Conservation (phyloP, 2,329 filamentous ascomycete genomes). For the Eurotiales sp. region DNA sequence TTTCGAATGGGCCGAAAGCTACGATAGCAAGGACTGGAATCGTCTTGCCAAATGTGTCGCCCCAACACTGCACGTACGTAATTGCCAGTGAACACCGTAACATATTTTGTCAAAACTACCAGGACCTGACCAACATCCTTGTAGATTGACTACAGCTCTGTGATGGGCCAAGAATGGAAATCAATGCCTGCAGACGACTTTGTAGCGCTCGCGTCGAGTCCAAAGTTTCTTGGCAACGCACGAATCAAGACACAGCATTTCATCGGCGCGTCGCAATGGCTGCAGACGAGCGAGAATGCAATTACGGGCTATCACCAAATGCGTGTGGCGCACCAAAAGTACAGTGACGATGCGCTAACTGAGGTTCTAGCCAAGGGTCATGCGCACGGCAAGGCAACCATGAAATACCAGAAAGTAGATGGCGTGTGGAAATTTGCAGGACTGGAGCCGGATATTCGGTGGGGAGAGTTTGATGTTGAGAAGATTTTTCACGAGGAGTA, state of each 20-base stretch:
- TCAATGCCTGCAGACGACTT: conserved; percentile 15
- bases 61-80: conserved; percentile 10
- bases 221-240: conserved; percentile 16
- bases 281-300: conserved; percentile 22
- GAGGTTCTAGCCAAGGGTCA: conserved; percentile 55
- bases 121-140: conserved; percentile 5
- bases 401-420: conserved; percentile 29
- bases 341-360: conserved; percentile 45
- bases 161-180: not conserved
- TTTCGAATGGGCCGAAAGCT: conserved; percentile 13
- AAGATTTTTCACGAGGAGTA: too few relatives aligned
- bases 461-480: conserved; percentile 21
- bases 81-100: too few relatives aligned
- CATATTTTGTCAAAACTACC: not conserved
- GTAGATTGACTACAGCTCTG: conserved; percentile 2
- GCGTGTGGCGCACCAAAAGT: conserved; percentile 56
- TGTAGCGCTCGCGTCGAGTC: conserved; percentile 4
- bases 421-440: conserved; percentile 30
- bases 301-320: conserved; percentile 27
- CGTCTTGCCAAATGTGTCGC: conserved; percentile 8
- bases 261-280: conserved; percentile 19
- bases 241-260: conserved; percentile 20
- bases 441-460: conserved; percentile 24
- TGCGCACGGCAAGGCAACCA: conserved; percentile 39
- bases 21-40: conserved; percentile 13